Evolutionary conservation across 148 eudicot species (phyloP).

Genomic region (Suaeda aralocaspica): DNA sequence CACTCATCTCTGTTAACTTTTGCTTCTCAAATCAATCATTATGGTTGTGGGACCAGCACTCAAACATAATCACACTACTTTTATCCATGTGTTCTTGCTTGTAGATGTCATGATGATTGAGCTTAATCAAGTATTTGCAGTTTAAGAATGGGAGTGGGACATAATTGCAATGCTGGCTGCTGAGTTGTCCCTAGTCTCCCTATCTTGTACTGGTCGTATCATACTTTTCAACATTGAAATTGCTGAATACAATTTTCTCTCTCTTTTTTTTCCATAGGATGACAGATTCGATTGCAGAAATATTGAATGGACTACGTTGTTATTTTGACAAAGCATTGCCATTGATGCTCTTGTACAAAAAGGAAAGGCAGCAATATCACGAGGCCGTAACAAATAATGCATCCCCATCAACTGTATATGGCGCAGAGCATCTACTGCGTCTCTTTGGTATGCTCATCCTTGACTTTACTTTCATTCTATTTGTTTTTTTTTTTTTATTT

Average conservation of each 20-base stretch:
- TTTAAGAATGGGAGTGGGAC: background rate
- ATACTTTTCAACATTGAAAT: background rate
- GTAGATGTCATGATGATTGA: background rate
- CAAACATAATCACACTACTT: background rate
- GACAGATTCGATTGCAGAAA: slow-evolving; percentile 69
- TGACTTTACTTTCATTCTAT: background rate
- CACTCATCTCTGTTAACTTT: background rate
- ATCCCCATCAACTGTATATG: slow-evolving; percentile 87
- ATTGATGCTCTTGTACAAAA: slow-evolving; percentile 78
- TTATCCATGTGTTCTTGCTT: background rate
- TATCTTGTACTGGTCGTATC: background rate
- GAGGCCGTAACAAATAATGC: slow-evolving; percentile 60
- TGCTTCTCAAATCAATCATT: background rate
- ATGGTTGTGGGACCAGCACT: background rate
- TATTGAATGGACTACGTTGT: slow-evolving; percentile 76
- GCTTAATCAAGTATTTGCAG: too few species aligned
- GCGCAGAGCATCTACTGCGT: slow-evolving; percentile 97
- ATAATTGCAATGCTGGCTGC: background rate
- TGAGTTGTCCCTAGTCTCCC: background rate
- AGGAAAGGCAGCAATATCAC: slow-evolving; percentile 77
- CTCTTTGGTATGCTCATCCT: slow-evolving; percentile 67
- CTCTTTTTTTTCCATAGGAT: slow-evolving; percentile 36
- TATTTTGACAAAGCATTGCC: slow-evolving; percentile 93
- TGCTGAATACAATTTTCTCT: background rate
- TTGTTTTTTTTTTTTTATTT: background rate